Evolutionary conservation across 208 protist genomes (phyloP), one percentile per base, ranked within the genome.

Genomic region (Crithidia sp.): DNA sequence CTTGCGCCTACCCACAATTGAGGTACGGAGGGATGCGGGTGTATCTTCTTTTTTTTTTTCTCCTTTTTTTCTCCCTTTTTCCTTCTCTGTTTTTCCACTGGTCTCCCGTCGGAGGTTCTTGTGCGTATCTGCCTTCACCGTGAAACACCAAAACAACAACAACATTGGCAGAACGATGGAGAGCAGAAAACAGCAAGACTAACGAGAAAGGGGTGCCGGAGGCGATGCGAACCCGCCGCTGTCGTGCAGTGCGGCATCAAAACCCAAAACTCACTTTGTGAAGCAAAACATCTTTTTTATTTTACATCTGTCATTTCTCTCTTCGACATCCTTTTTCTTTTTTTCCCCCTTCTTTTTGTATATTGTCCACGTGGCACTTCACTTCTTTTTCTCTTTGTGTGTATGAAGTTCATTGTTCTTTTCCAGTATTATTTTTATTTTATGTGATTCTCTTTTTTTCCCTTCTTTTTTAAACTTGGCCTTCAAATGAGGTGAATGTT

Each of bases 351-450:
- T 41, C 37, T 72, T 57, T 28, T 28, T 28, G 28, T 28, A 28
- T 28, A 28, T 28, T 28, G 28, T 28, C 28, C 28, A 28, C 28
- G 28, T 28, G 28, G 4, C 45, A 5, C 41, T 50, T 47, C 40
- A 19, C 37, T 79, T 47, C 12, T 57, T 53, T 60, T 80, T 39
- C 28, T 28, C 28, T 28, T 28, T 28, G 28, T 28, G 28, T 28
- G 28, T 28, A 28, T 28, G 28, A 1, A 28, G 28, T 28, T 55
- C 55, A 53, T 56, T 76, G 54, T 50, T 76, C 37, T 63, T 71
- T 73, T 71, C 41, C 2, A 64, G 67, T 14, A 28, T 28, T 28
- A 28, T 28, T 28, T 28, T 28, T 28, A 28, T 28, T 28, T 0
- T 28, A 28, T 28, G 0, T 28, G 1, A 5, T 37, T 55, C 13